These are phyloP conservation scores for Alternaria incomplexa DNA, from an alignment of 2,329 filamentous ascomycete species.

Conservation along the genomic window DNA sequence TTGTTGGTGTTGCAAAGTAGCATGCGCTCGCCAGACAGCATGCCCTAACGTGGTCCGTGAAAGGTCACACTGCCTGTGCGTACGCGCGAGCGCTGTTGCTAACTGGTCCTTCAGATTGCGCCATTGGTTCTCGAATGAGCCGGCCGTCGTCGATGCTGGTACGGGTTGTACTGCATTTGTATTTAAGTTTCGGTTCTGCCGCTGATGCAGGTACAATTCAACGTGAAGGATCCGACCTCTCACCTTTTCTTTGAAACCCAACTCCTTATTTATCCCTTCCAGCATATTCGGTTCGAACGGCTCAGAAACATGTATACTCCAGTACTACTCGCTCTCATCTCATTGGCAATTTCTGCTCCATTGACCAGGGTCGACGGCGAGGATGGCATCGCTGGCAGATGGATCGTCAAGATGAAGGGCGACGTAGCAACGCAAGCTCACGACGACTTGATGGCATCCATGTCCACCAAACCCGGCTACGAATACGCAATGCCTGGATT, in stretches of 20 bases:
- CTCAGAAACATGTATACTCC: neutral
- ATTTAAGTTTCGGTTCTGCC: neutral
- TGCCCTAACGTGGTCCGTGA: neutral
- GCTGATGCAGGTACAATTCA: neutral
- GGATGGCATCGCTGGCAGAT: neutral
- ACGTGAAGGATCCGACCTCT: neutral
- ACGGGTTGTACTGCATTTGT: neutral
- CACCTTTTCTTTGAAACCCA: neutral
- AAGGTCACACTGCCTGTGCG: constrained; percentile 3
- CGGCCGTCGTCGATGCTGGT: neutral
- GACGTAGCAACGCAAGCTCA: constrained; percentile 28
- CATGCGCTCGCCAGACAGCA: neutral
- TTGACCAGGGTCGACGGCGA: neutral
- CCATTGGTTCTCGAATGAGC: neutral
- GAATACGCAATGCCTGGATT: constrained; percentile 46
- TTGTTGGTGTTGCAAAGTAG: neutral
- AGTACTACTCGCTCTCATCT: neutral
- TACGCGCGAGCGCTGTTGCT: neutral
- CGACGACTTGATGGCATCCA: constrained; percentile 22
- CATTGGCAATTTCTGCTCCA: neutral
- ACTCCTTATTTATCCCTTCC: neutral
- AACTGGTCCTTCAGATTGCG: neutral
- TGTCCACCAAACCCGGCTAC: constrained; percentile 28
- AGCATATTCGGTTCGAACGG: neutral
- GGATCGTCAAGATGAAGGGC: constrained; percentile 53